Base-by-base conservation (phyloP, 2,329 filamentous ascomycete genomes). In the Claviceps pusilla region DNA sequence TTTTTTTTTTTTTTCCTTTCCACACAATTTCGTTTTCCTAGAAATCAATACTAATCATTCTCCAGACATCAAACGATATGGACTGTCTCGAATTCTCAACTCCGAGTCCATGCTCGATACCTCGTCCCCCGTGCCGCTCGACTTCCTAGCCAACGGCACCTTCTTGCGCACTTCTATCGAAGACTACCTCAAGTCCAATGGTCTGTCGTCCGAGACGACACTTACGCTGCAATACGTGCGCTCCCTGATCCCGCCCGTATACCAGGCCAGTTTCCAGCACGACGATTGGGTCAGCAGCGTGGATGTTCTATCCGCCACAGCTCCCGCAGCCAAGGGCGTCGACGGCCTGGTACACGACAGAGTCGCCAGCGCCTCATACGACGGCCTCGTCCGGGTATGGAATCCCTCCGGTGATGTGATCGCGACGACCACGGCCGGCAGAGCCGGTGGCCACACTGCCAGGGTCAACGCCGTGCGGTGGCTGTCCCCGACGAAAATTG, bases 221-320 rank as follows among this genome's bases (percentile, higher is more conserved):
- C 73, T 98, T 52, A 86, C 84, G 41, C 78, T 98, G 55, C 90
- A 97, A 73, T 98, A 97, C 70, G 89, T 96, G 41, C 85, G 89
- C 63, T 93, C 89, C 59, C 74, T 96, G 61, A 82, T 96, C 57
- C 93, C 93, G 7, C 93, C 93, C 19, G 77, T 87, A 41, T 91
- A 93, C 68, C 83, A 95, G 61, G 86, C 89, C 12, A 93, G 87
- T 65, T 98, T 95, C 67, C 85, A 96, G 72, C 91, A 98, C 68
- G 90, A 98, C 65, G 93, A 97, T 69, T 98, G 93, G 93, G 87
- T 98, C 50, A 88, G 87, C 66, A 80, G 81, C 31, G 82, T 97
- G 31, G 89, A 96, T 67, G 79, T 95, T 4, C 74, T 95, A 29
- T 90, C 89, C 0, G 68, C 70, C 14, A 81, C 77, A 12, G 86